phyloP scores from a whole-genome alignment of 768 basidiomycete genomes.

The Suillus hirtellus region DNA sequence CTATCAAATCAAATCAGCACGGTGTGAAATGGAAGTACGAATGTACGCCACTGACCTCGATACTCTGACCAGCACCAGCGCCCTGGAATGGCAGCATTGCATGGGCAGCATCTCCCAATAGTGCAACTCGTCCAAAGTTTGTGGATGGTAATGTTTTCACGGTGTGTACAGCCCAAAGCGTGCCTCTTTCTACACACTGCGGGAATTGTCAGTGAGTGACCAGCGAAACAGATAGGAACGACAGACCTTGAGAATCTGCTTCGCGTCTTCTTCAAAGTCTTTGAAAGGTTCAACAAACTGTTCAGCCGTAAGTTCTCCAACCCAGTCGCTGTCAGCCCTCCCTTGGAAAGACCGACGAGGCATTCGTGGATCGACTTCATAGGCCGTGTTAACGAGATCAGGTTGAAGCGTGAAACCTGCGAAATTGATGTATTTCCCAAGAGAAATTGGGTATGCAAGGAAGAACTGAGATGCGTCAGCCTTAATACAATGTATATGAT shows the following conservation, averaged over 20 bases:
- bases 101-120: constrained; percentile 46
- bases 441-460: constrained; percentile 61
- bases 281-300: constrained; percentile 48
- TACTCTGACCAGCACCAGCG: constrained; percentile 43
- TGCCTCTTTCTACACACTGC: constrained; percentile 53
- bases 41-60: constrained; percentile 36
- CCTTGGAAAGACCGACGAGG: constrained; percentile 22
- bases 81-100: constrained; percentile 46
- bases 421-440: constrained; percentile 60
- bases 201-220: constrained; percentile 8
- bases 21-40: background rate
- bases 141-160: constrained; percentile 52
- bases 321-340: constrained; percentile 46
- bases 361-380: constrained; percentile 17
- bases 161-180: constrained; percentile 66
- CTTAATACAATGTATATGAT: background rate
- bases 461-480: constrained; percentile 45
- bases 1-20: constrained; percentile 17
- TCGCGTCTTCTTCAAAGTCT: constrained; percentile 61
- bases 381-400: constrained; percentile 52
- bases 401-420: constrained; percentile 54
- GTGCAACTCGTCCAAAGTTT: constrained; percentile 51
- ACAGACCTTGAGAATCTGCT: constrained; percentile 54
- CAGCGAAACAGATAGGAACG: background rate
- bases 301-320: constrained; percentile 43